Base-by-base conservation (phyloP, 495 filamentous ascomycete species). In the Platismatia glauca region DNA sequence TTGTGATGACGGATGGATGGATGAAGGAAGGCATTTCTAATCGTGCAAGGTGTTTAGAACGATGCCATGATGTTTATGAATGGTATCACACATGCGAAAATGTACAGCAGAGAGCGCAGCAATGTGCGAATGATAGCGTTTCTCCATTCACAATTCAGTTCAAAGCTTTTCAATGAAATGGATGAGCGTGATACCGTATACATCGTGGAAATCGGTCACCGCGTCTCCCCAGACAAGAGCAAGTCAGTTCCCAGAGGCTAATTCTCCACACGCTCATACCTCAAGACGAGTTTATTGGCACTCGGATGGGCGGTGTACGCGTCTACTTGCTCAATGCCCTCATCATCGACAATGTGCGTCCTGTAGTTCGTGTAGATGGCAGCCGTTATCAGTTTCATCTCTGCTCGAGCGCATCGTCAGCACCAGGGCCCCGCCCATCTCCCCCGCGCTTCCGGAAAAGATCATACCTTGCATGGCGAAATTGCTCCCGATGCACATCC, bases 401-500 rank as follows among this genome's bases (percentile, higher is more conserved):
- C 77, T 81, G 8, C 22, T 53, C 22, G 8, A 22, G 4, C 34
- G 12, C n/a, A 22, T 58, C 11, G 60, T 31, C 29, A 53, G 50
- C 50, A 33, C 48, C 24, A 31, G 27, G 31, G 31, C n/a, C 44
- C 44, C 7, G 2, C 12, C 9, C 27, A 41, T 52, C 15, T 60
- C 39, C 38, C 29, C 39, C 8, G 1, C 31, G 22, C 12, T 4
- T 22, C 8, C 11, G 2, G 20, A 46, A 11, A 24, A 46, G 4
- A 44, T 22, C 78, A 64, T 74, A 90, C 87, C 85, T 71, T 89
- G 84, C 75, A 91, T 78, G 18, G 89, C 89, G 57, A 95, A 83
- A 73, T 93, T 87, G 50, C 83, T 89, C 7, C 90, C 90, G 13
- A 94, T 79, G 66, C 90, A 95, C 90, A 93, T 94, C 60, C 89